A percentile compares a stretch with the other conserved stretches of the same genome.
These are phyloP conservation scores for Wickerhamiella azymoides DNA, from an alignment of 805 yeast genomes.

Conservation along the genomic window DNA sequence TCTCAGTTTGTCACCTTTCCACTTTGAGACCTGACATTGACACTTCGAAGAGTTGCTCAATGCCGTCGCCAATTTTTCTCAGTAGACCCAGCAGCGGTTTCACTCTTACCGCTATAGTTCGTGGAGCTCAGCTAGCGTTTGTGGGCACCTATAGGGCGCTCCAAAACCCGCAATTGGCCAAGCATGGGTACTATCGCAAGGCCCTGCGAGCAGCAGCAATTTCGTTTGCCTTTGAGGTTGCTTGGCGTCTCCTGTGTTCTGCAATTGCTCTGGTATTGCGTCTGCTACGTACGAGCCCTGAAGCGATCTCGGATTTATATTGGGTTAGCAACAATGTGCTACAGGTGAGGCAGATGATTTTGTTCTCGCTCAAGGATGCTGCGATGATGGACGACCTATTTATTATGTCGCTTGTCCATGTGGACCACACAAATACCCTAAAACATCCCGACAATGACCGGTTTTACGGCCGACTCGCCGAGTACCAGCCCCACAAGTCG, in stretches of 20 bases:
- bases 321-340: constrained; percentile 25
- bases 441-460: constrained; percentile 30
- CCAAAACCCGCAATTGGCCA: constrained; percentile 31
- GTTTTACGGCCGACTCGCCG: constrained; percentile 14
- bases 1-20: neutral
- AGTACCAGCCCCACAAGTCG: neutral
- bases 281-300: constrained; percentile 12
- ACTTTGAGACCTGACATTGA: neutral
- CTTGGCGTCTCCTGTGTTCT: constrained; percentile 24
- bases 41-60: constrained; percentile 13
- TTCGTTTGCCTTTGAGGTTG: constrained; percentile 29
- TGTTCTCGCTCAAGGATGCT: constrained; percentile 17
- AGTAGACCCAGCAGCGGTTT: constrained; percentile 45
- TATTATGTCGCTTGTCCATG: constrained; percentile 27
- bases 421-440: constrained; percentile 27
- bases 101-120: constrained; percentile 32
- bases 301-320: constrained; percentile 15
- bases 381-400: constrained; percentile 27
- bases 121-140: constrained; percentile 41
- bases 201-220: constrained; percentile 27
- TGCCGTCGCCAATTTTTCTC: constrained; percentile 49
- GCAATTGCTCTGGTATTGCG: constrained; percentile 16
- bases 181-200: constrained; percentile 27
- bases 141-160: constrained; percentile 36
- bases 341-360: constrained; percentile 30